A percentile compares a stretch with the other conserved stretches of the same genome.
phyloP scores from a whole-genome alignment of 495 filamentous ascomycete species.

The Penicillium atrosanguineum region DNA sequence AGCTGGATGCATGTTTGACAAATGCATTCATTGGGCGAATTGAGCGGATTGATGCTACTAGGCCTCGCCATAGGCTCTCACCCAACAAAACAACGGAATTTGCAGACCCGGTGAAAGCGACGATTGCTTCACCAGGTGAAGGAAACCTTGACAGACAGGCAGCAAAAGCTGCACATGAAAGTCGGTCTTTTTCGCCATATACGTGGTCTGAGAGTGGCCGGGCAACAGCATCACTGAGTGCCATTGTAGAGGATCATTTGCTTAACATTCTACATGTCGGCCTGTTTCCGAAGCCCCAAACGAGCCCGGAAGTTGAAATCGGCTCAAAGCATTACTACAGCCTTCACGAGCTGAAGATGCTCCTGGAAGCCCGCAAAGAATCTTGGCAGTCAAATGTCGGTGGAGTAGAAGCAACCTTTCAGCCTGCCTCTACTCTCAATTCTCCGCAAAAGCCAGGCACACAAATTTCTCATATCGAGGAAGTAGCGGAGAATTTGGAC shows the following conservation, averaged over 20 bases:
- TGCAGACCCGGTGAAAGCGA: not conserved
- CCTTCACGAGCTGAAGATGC: conserved; percentile 23
- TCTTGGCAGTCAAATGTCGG: conserved; percentile 7
- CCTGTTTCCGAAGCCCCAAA: not conserved
- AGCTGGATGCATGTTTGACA: too few relatives aligned
- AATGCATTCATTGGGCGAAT: not conserved
- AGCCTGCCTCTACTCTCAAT: not conserved
- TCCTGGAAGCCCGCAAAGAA: conserved; percentile 20
- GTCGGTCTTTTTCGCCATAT: conserved; percentile 13
- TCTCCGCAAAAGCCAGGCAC: not conserved
- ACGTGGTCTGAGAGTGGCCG: conserved; percentile 14
- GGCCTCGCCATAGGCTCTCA: not conserved
- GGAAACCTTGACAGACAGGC: not conserved
- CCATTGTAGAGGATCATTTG: conserved; percentile 12
- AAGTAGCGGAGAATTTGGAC: not conserved
- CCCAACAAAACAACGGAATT: not conserved
- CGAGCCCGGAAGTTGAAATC: not conserved
- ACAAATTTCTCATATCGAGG: not conserved
- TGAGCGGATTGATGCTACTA: not conserved
- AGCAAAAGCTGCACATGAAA: not conserved
- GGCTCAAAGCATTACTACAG: conserved; percentile 12
- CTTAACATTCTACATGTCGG: conserved; percentile 19
- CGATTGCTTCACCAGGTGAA: not conserved
- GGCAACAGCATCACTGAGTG: not conserved
- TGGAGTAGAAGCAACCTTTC: not conserved